Conservation (phyloP, 441 rosid genomes). For the Theobroma grandiflorum region DNA sequence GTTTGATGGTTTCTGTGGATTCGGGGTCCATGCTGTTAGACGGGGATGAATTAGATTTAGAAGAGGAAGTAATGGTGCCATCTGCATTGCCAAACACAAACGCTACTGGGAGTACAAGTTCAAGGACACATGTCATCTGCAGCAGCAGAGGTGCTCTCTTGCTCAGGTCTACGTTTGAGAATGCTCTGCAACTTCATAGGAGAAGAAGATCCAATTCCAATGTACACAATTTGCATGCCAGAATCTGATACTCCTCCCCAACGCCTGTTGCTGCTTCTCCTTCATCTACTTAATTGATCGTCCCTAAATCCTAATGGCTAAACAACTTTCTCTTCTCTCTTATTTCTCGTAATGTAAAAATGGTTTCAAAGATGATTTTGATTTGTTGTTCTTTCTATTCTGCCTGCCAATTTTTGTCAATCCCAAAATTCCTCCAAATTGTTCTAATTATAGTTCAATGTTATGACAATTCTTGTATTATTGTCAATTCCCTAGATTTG, state of each 20-base stretch:
- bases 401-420: too few relatives aligned
- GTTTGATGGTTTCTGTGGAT: conserved; percentile 48
- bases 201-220: conserved; percentile 17
- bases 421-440: too few relatives aligned
- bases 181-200: conserved; percentile 9
- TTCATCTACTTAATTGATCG: too few relatives aligned
- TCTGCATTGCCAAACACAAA: not conserved
- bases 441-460: too few relatives aligned
- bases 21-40: conserved; percentile 24
- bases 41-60: not conserved
- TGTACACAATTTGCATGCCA: not conserved
- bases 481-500: too few relatives aligned
- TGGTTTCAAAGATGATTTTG: too few relatives aligned
- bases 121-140: conserved; percentile 39
- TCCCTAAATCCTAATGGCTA: too few relatives aligned
- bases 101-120: conserved; percentile 13
- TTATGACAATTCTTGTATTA: too few relatives aligned
- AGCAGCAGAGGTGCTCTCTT: conserved; percentile 43
- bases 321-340: too few relatives aligned
- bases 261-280: not conserved
- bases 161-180: conserved; percentile 40
- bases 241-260: not conserved
- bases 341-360: too few relatives aligned
- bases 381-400: too few relatives aligned
- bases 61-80: not conserved